Evolutionary conservation across 2,329 filamentous ascomycete genomes (phyloP), one percentile per base, ranked within the genome.

Genomic region (Epicoccum nigrum): DNA sequence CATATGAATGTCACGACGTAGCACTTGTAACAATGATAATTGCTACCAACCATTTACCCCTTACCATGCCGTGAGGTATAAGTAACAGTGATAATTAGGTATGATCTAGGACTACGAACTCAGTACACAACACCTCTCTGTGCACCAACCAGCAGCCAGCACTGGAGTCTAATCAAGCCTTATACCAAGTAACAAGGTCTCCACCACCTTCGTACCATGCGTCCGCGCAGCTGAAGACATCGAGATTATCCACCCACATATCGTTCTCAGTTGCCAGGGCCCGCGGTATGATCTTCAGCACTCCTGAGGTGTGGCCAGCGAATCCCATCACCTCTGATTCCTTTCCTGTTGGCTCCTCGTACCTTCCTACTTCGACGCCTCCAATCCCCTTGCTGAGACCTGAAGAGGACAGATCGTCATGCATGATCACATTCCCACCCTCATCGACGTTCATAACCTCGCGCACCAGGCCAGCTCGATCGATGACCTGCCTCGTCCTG

Each of bases 211-310:
- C 62, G 47, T 62, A 70, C 67, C 68, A 70, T 21, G 63, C 66
- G 47, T 68, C 63, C 15, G 33, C 30, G 38, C 56, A 64, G 0
- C 63, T 64, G 28, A 50, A 51, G 5, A 70, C 56, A 59, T 71
- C 66, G 4, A 72, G 9, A 3, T 39, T 50, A 27, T 67, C 62
- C 8, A 72, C 54, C 58, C 59, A 64, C 1, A 54, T 59, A 51
- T 72, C 67, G 15, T 67, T 67, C 35, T 70, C 67, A 13, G 67
- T 47, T 25, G 55, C 58, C 19, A 72, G 47, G n/a, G 62, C 68
- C 37, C 51, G 45, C 2, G 63, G 55, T 1, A 67, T 40, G 11
- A 59, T 37, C 27, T 52, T 63, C 38, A 58, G 7, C 5, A 56
- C 39, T 3, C 50, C 51, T 7, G 62, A 63, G 1, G 43, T 44